Evolutionary conservation across 345 rosid genomes (phyloP), one percentile per base, ranked within the genome.

Genomic region (Clarkia xantiana): DNA sequence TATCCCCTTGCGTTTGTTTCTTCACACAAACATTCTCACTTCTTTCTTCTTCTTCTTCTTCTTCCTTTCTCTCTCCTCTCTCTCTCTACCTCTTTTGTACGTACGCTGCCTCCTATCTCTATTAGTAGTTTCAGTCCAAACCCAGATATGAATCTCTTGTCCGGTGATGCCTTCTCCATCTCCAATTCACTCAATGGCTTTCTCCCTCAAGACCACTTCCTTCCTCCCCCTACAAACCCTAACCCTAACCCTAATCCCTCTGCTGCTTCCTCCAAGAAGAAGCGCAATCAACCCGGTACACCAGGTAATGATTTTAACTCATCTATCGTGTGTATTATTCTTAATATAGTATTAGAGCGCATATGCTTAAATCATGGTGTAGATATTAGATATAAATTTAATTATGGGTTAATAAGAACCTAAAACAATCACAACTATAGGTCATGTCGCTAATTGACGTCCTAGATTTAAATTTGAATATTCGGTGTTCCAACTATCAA

Each of bases 211-310:
- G 42, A 13, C 25, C 39, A 29, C 40, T 4, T 29, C 41, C 3
- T 29, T 18, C 11, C 3, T 23, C 29, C 29, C 5, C 12, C 8
- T 13, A 2, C 51, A 4, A 49, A 9, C 53, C 53, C 53, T 14
- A 49, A 34, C 53, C 53, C 53, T 49, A 49, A 22, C 6, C 53
- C 40, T 25, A 23, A 19, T 47, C 34, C 53, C 16, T 23, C 14
- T 17, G 39, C n/a, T 9, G 19, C 20, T 9, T 12, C 49, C 2
- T 9, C 56, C 18, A 53, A 53, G 56, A 53, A 53, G 56, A 41
- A 42, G 47, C 11, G 56, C 10, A 53, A 53, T 34, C 46, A 40
- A 15, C 56, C 56, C 39, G 56, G 56, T 8, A 53, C 15, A 22
- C 56, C 56, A 53, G 56, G 56, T 42, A 53, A 53, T 23, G 18